Evolutionary conservation across 2,329 filamentous ascomycete species (phyloP).

Genomic region (Zelopaecilomyces penicillatus): DNA sequence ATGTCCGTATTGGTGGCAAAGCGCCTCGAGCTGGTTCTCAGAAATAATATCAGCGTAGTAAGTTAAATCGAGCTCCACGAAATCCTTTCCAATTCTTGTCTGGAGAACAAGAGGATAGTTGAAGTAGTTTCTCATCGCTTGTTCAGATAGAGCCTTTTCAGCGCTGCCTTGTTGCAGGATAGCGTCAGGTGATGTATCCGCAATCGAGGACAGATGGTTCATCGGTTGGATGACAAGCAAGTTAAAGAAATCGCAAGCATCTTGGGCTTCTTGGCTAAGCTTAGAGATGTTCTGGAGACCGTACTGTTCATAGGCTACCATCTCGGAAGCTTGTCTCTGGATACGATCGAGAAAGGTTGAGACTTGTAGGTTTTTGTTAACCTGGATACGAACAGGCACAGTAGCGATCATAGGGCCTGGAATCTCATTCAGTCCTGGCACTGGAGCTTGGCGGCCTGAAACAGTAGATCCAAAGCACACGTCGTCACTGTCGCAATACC

Average conservation of each 20-base stretch:
- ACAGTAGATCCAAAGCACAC: constrained; percentile 10
- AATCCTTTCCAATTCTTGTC: constrained; percentile 3
- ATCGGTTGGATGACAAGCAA: constrained; percentile 7
- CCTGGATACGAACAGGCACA: constrained; percentile 9
- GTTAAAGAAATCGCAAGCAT: constrained; percentile 7
- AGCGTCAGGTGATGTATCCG: constrained; percentile 5
- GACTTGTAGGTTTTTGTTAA: constrained; percentile 3
- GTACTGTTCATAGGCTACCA: constrained; percentile 7
- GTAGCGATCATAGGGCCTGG: constrained; percentile 7
- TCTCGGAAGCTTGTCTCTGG: constrained; percentile 4
- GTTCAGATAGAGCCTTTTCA: constrained; percentile 7
- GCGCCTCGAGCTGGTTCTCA: constrained; percentile 5
- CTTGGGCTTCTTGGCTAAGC: constrained; percentile 1
- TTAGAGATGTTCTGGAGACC: constrained; percentile 7
- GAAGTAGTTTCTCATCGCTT: constrained; percentile 10
- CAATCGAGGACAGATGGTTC: not conserved
- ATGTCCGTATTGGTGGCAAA: constrained; percentile 10
- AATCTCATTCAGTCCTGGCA: constrained; percentile 1
- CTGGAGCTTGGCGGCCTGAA: constrained; percentile 10
- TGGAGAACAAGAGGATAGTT: constrained; percentile 13
- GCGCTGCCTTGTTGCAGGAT: constrained; percentile 2
- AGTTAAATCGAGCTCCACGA: constrained; percentile 9
- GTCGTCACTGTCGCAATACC: constrained; percentile 8
- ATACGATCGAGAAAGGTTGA: not conserved
- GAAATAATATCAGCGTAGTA: constrained; percentile 8